Percentiles rank a stretch among this genome's conserved stretches.
phyloP scores from a whole-genome alignment of 768 basidiomycete genomes.

The Lactifluus subvellereus region DNA sequence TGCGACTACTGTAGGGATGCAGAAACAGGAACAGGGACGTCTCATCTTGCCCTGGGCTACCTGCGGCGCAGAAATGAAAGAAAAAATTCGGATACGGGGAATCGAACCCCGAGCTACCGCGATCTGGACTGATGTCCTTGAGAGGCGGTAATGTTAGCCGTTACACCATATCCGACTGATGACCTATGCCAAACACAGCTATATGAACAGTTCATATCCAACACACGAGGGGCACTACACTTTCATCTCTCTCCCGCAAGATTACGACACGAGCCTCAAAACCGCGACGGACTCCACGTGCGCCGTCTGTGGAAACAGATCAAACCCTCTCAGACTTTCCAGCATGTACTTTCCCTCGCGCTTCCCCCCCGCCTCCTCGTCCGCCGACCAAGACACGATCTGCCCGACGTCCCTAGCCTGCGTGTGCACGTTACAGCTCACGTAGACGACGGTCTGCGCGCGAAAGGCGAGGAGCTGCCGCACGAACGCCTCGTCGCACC shows the following conservation, averaged over 20 bases:
- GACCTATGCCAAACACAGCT: rapidly evolving
- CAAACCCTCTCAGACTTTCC: constrained; percentile 83
- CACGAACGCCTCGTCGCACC: constrained; percentile 78
- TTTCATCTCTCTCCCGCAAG: background rate
- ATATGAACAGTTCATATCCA: background rate
- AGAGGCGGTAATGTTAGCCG: constrained; percentile 37
- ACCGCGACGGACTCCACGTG: constrained; percentile 37
- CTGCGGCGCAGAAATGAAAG: background rate
- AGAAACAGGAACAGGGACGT: too few relatives aligned
- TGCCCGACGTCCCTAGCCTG: constrained; percentile 83
- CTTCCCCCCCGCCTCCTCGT: constrained; percentile 32
- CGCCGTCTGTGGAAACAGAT: constrained; percentile 88
- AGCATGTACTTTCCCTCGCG: constrained; percentile 54
- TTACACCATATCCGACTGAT: constrained; percentile 34
- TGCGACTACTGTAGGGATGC: background rate
- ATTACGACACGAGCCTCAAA: constrained; percentile 41
- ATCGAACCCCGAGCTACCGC: constrained; percentile 41
- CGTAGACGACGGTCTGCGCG: constrained; percentile 71
- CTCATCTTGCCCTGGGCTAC: too few relatives aligned
- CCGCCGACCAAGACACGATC: constrained; percentile 46
- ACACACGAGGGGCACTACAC: too few relatives aligned
- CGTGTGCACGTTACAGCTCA: constrained; percentile 94
- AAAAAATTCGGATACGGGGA: constrained; percentile 35
- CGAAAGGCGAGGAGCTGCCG: constrained; percentile 69
- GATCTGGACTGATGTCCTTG: constrained; percentile 16